Evolutionary conservation across 2,329 filamentous ascomycete genomes (phyloP).

Genomic region (Ophiostoma triangulosporum): DNA sequence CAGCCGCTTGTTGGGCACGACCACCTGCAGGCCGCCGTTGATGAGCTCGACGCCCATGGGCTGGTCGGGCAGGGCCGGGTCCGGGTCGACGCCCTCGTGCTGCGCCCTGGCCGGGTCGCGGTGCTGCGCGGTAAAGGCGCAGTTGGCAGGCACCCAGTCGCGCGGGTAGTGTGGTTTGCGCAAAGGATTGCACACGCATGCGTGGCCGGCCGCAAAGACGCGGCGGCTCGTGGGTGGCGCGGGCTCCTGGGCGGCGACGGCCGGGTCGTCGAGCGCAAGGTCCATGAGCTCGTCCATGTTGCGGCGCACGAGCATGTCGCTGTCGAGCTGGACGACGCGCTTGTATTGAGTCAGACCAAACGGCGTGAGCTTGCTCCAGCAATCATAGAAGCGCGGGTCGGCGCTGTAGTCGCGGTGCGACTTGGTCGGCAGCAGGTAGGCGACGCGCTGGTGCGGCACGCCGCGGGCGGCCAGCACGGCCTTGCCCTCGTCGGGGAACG

Average conservation of each 20-base stretch:
- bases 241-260: slow-evolving; percentile 11
- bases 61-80: slow-evolving; percentile 20
- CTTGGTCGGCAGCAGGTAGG: slow-evolving; percentile 55
- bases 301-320: slow-evolving; percentile 68
- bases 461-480: slow-evolving; percentile 53
- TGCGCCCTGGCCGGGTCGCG: slow-evolving; percentile 32
- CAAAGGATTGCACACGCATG: slow-evolving; percentile 76
- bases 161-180: slow-evolving; percentile 65
- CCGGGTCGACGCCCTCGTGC: slow-evolving; percentile 28
- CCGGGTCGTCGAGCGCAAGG: slow-evolving; percentile 38
- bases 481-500: slow-evolving; percentile 55
- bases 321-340: slow-evolving; percentile 71
- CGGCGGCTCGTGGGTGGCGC: slow-evolving; percentile 29
- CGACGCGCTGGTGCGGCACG: slow-evolving; percentile 57
- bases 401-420: slow-evolving; percentile 53
- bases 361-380: slow-evolving; percentile 74
- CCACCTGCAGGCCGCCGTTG: slow-evolving; percentile 44
- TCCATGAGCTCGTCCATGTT: slow-evolving; percentile 94
- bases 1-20: slow-evolving; percentile 34
- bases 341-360: slow-evolving; percentile 67
- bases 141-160: slow-evolving; percentile 48
- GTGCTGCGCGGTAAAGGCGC: slow-evolving; percentile 37
- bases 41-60: slow-evolving; percentile 36
- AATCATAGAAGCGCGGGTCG: slow-evolving; percentile 78
- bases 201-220: slow-evolving; percentile 73